phyloP scores from a whole-genome alignment of 2,329 filamentous ascomycete species.

The Cladosporium sphaerospermum region DNA sequence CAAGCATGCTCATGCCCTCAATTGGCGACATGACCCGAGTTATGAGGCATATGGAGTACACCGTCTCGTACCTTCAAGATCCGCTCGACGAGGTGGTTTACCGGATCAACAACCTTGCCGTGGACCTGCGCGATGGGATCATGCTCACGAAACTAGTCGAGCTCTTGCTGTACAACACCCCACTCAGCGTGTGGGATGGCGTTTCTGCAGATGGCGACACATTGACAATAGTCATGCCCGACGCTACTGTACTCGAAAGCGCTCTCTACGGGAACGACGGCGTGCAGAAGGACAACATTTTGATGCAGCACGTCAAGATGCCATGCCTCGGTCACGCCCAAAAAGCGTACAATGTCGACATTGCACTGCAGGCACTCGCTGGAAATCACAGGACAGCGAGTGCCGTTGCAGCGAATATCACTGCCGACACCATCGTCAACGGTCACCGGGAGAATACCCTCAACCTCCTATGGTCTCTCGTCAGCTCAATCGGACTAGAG shows the following conservation, averaged over 20 bases:
- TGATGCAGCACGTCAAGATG: constrained; percentile 54
- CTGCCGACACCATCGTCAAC: constrained; percentile 55
- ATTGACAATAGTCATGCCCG: constrained; percentile 41
- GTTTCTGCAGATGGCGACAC: not conserved
- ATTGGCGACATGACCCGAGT: constrained; percentile 52
- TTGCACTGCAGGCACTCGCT: constrained; percentile 50
- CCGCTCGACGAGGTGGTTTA: constrained; percentile 55
- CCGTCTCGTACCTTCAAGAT: constrained; percentile 49
- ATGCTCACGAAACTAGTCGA: constrained; percentile 55
- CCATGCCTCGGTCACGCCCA: constrained; percentile 50
- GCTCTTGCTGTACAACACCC: constrained; percentile 42
- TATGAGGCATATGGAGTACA: constrained; percentile 52
- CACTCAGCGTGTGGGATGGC: not conserved
- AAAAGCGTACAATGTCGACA: constrained; percentile 54
- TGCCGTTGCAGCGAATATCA: constrained; percentile 39
- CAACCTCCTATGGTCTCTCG: constrained; percentile 53
- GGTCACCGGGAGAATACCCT: constrained; percentile 60
- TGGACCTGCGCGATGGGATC: constrained; percentile 57
- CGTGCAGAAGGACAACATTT: constrained; percentile 37
- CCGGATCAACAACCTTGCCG: constrained; percentile 53
- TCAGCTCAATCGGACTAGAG: constrained; percentile 51
- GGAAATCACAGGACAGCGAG: constrained; percentile 36
- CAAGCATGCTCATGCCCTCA: constrained; percentile 51
- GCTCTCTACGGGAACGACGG: constrained; percentile 22
- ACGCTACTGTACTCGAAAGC: constrained; percentile 39